Evolutionary conservation across 2,329 filamentous ascomycete species (phyloP).

Genomic region (Verticillium tricorpus): DNA sequence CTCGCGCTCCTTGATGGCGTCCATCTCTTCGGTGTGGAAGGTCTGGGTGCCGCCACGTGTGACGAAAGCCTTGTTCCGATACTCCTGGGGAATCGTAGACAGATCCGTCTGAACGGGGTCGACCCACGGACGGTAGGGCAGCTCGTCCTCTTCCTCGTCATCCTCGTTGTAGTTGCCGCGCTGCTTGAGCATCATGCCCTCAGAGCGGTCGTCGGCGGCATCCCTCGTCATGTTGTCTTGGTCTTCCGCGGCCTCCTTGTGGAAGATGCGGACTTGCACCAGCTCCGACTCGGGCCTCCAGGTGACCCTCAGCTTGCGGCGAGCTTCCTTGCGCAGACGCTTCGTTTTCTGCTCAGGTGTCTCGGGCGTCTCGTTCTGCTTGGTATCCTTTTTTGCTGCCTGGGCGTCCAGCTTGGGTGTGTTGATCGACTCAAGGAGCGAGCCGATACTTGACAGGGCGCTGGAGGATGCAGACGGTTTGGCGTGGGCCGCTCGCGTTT

Average conservation of each 20-base stretch:
- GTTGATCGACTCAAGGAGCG: slow-evolving; percentile 47
- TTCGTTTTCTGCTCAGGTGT: slow-evolving; percentile 64
- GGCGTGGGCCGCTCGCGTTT: slow-evolving; percentile 23
- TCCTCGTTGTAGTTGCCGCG: slow-evolving; percentile 53
- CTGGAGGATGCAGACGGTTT: slow-evolving; percentile 28
- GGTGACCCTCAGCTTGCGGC: slow-evolving; percentile 63
- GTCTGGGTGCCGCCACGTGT: slow-evolving; percentile 49
- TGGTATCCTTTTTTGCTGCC: slow-evolving; percentile 29
- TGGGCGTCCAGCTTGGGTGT: slow-evolving; percentile 36
- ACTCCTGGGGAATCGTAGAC: slow-evolving; percentile 38
- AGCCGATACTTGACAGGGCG: slow-evolving; percentile 45
- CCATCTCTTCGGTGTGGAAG: slow-evolving; percentile 52
- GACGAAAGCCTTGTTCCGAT: slow-evolving; percentile 42
- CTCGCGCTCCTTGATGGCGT: slow-evolving; percentile 52
- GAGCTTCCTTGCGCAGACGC: slow-evolving; percentile 67
- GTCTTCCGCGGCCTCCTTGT: slow-evolving; percentile 68
- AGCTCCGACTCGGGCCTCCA: slow-evolving; percentile 67
- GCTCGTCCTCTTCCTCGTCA: slow-evolving; percentile 49
- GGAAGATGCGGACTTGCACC: slow-evolving; percentile 64
- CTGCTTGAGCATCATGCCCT: slow-evolving; percentile 64
- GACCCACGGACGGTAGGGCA: slow-evolving; percentile 48
- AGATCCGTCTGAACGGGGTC: slow-evolving; percentile 44
- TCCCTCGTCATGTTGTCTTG: slow-evolving; percentile 66
- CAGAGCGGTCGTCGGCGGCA: slow-evolving; percentile 67
- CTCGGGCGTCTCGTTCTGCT: slow-evolving; percentile 48